A percentile compares a stretch with the other conserved stretches of the same genome.
Evolutionary conservation across 2,329 filamentous ascomycete genomes (phyloP).

Genomic region (Ophiostoma ulmi): DNA sequence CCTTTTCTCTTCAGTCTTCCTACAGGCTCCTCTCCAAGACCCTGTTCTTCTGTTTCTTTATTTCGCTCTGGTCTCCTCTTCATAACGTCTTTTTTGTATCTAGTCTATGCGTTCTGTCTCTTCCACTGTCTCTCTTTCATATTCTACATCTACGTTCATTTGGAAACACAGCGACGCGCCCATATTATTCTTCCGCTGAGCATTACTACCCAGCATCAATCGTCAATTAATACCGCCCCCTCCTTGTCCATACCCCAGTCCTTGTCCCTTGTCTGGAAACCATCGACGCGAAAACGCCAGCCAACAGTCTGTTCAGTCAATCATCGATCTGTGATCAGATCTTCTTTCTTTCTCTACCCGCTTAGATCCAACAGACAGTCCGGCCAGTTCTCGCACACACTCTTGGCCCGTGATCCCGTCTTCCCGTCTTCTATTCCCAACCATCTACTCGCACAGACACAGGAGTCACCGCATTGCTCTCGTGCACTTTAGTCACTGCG

Average conservation of each 20-base stretch:
- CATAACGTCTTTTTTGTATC: too few relatives aligned
- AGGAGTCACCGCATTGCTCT: not conserved
- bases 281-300: slow-evolving; percentile 7
- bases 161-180: not conserved
- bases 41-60: not conserved
- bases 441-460: not conserved
- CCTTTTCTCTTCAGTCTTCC: not conserved
- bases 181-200: not conserved
- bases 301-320: not conserved
- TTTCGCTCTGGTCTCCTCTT: not conserved
- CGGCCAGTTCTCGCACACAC: not conserved
- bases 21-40: not conserved
- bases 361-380: slow-evolving; percentile 1
- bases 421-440: not conserved
- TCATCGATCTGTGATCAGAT: not conserved
- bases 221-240: not conserved
- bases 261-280: slow-evolving; percentile 2
- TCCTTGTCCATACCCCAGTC: slow-evolving; percentile 5
- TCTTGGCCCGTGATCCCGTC: slow-evolving; percentile 3
- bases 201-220: not conserved
- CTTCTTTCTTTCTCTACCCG: not conserved
- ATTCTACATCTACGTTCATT: not conserved
- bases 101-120: too few relatives aligned
- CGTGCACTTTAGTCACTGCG: not conserved
- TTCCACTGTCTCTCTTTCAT: not conserved